Evolutionary conservation across 1,139 yeast species (phyloP), one percentile per base, ranked within the genome.

Genomic region (Hansenula sp.): DNA sequence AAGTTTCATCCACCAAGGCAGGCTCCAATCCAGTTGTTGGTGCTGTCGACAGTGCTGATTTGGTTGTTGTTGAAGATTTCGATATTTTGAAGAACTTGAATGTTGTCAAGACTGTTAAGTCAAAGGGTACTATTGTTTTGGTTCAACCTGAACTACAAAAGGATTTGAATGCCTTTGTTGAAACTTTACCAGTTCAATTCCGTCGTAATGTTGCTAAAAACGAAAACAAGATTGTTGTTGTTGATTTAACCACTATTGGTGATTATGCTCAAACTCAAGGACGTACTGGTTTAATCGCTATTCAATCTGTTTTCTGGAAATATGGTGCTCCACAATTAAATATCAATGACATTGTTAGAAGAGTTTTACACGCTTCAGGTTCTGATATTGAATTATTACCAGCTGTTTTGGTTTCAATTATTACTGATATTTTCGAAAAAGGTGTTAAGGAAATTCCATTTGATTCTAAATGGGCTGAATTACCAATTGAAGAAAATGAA

Each of bases 281-380:
- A 17, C 79, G 89, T 58, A 81, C 94, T 2, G 73, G 74, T 30
- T 76, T 80, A 34, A 82, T 88, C 62, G 86, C 88, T 43, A 67
- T 78, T 43, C 96, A 88, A 65, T 75, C 83, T 39, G 87, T 81
- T 1, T 83, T 87, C 69, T 88, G 96, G 95, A 74, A 75, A 50
- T 68, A 74, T 32, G 75, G 86, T 7, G 76, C 73, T 45, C 87
- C 89, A 9, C 73, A 74, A 40, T 71, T 82, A 37, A 72, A 73
- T 33, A 60, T 67, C 38, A 82, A 80, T 38, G 80, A 81, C 35
- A 74, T 84, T 51, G 89, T 87, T 45, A 83, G 87, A 62, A 83
- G 82, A 62, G 77, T 88, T 53, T 78, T 84, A 59, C 86, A 82
- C 59, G 83, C 95, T 20, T 82, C 82, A 48, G 94, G 95, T 41